Percentiles rank a stretch among this genome's conserved stretches.
These are phyloP conservation scores for Penicillium lagena DNA, from an alignment of 495 filamentous ascomycete genomes.

Conservation along the genomic window DNA sequence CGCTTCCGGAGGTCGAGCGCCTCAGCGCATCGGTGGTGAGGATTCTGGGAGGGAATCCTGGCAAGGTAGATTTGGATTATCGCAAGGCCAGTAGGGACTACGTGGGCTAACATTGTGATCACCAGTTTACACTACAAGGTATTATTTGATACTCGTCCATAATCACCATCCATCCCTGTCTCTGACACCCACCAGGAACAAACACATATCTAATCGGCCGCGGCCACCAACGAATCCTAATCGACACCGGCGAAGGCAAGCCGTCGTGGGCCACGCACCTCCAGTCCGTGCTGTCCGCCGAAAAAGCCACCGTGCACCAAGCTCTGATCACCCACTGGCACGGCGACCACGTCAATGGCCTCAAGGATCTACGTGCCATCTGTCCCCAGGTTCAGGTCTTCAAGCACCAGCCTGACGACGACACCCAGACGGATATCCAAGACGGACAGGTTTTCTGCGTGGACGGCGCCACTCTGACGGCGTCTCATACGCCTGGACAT, in stretches of 20 bases:
- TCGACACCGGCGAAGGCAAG: slow-evolving; percentile 74
- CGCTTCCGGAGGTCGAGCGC: slow-evolving; percentile 58
- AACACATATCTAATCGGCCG: slow-evolving; percentile 84
- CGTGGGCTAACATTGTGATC: neutral
- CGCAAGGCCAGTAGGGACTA: too few relatives aligned
- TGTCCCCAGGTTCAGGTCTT: slow-evolving; percentile 50
- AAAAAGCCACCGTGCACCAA: slow-evolving; percentile 56
- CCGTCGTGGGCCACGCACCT: slow-evolving; percentile 55
- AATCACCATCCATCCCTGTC: neutral
- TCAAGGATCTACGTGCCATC: slow-evolving; percentile 55
- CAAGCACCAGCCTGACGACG: slow-evolving; percentile 40
- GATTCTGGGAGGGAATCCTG: slow-evolving; percentile 75
- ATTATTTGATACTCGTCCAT: neutral
- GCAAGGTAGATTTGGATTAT: slow-evolving; percentile 47
- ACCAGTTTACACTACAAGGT: slow-evolving; percentile 52
- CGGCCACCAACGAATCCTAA: slow-evolving; percentile 58
- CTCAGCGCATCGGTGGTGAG: slow-evolving; percentile 62
- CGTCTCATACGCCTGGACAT: slow-evolving; percentile 78
- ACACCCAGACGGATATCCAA: slow-evolving; percentile 41
- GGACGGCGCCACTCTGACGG: slow-evolving; percentile 70
- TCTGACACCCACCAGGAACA: slow-evolving; percentile 47
- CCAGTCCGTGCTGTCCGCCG: slow-evolving; percentile 52
- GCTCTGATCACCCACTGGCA: slow-evolving; percentile 89
- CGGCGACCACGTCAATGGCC: slow-evolving; percentile 72
- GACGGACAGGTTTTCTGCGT: slow-evolving; percentile 70